phyloP scores from a whole-genome alignment of 2,329 filamentous ascomycete species.

The Fusarium succisae region DNA sequence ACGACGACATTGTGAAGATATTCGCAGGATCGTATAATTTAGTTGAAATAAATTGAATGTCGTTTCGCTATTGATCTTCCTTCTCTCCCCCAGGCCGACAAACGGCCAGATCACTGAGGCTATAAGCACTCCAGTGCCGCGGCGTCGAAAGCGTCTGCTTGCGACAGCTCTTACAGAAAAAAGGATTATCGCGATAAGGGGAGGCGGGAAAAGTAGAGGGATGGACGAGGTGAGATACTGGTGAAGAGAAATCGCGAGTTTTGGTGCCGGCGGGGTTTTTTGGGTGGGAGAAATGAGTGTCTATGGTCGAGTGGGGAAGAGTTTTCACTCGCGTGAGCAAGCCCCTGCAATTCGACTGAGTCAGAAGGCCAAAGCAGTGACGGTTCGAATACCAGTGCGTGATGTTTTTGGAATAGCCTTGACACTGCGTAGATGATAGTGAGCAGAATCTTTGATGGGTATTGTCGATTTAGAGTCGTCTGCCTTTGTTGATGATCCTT shows the following conservation, averaged over 20 bases:
- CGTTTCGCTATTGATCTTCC: background rate
- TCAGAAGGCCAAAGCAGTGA: constrained; percentile 35
- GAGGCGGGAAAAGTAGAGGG: background rate
- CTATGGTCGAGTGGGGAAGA: constrained; percentile 47
- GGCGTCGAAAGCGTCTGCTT: background rate
- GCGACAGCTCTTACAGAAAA: background rate
- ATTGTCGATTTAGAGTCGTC: background rate
- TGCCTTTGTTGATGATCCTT: background rate
- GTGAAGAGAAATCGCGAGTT: constrained; percentile 37
- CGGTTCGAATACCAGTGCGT: constrained; percentile 39
- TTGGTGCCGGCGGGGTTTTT: constrained; percentile 37
- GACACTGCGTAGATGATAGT: fast-evolving
- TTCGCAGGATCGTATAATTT: background rate
- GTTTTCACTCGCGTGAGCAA: constrained; percentile 17
- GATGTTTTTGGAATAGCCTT: constrained; percentile 18
- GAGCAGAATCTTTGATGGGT: background rate
- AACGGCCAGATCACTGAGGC: constrained; percentile 3
- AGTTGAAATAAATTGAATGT: background rate
- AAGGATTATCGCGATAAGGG: constrained; percentile 32
- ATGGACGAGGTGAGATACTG: constrained; percentile 33
- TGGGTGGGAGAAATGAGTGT: constrained; percentile 11
- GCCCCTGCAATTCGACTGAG: constrained; percentile 21
- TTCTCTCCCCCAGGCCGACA: constrained; percentile 26
- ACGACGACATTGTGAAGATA: constrained; percentile 56
- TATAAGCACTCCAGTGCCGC: constrained; percentile 1